Evolutionary conservation across 176 grass and related monocot genomes (phyloP).

Genomic region (Oryza rufipogon): DNA sequence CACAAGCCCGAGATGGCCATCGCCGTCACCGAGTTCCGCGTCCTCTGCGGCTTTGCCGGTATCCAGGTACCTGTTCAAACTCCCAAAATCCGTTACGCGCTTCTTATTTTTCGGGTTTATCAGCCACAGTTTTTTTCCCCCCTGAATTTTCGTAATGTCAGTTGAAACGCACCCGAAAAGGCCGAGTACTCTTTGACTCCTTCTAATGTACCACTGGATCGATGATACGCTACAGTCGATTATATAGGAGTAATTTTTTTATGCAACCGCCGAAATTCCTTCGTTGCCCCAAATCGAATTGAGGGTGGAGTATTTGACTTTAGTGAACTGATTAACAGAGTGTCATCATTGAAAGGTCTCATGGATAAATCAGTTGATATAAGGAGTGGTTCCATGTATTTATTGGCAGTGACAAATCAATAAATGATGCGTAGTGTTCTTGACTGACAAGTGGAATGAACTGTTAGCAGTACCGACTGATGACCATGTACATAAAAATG

Average conservation of each 20-base stretch:
- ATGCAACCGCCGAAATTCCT: background rate
- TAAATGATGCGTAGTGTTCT: background rate
- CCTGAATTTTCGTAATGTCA: slow-evolving; percentile 1
- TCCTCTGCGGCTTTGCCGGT: slow-evolving; percentile 80
- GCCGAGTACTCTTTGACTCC: background rate
- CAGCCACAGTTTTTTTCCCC: background rate
- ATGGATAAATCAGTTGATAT: slow-evolving; percentile 4
- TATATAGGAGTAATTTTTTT: background rate
- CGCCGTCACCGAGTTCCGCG: slow-evolving; percentile 89
- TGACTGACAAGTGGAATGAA: background rate
- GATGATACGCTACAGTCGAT: background rate
- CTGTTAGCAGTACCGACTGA: background rate
- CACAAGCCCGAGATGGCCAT: slow-evolving; percentile 99
- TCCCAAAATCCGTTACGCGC: background rate
- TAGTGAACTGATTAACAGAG: background rate
- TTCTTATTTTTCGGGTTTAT: background rate
- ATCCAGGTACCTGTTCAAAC: slow-evolving; percentile 55
- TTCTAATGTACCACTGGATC: slow-evolving; percentile 14
- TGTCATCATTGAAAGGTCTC: slow-evolving; percentile 1
- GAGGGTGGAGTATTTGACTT: background rate
- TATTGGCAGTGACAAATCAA: background rate
- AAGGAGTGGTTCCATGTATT: background rate
- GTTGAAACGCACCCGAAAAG: slow-evolving; percentile 8
- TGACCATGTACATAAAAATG: background rate
- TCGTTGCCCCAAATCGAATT: background rate